phyloP scores from a whole-genome alignment of 2,329 filamentous ascomycete species.

The Davidsoniella neocaledoniae region DNA sequence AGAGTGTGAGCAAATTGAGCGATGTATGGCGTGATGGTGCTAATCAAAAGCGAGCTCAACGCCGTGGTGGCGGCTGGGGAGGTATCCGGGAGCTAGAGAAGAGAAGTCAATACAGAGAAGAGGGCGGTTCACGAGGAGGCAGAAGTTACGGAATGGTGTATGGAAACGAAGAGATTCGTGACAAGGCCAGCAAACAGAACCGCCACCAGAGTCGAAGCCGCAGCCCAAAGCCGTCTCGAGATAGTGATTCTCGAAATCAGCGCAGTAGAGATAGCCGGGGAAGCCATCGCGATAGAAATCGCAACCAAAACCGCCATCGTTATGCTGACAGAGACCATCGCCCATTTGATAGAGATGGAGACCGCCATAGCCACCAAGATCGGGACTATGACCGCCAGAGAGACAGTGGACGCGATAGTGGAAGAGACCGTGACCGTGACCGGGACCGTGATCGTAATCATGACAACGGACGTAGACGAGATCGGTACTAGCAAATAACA shows the following conservation, averaged over 20 bases:
- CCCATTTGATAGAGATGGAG: slow-evolving; percentile 15
- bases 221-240: slow-evolving; percentile 16
- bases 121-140: slow-evolving; percentile 21
- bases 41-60: slow-evolving; percentile 56
- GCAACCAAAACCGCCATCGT: neutral
- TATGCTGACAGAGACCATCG: slow-evolving; percentile 14
- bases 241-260: neutral
- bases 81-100: slow-evolving; percentile 79
- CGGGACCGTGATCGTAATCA: slow-evolving; percentile 18
- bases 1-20: slow-evolving; percentile 77
- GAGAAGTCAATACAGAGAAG: slow-evolving; percentile 73
- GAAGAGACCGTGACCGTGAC: slow-evolving; percentile 14
- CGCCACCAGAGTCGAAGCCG: slow-evolving; percentile 12
- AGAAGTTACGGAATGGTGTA: slow-evolving; percentile 62
- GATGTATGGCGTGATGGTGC: slow-evolving; percentile 78
- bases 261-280: neutral
- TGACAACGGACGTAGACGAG: slow-evolving; percentile 19
- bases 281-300: neutral
- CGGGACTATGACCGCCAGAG: slow-evolving; percentile 16
- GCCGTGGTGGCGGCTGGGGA: slow-evolving; percentile 61
- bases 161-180: slow-evolving; percentile 49
- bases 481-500: slow-evolving; percentile 15
- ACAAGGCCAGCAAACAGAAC: slow-evolving; percentile 1
- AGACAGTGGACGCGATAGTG: slow-evolving; percentile 12
- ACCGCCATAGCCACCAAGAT: slow-evolving; percentile 19